phyloP scores from a whole-genome alignment of 2,329 filamentous ascomycete species.

The Alternaria triticina region DNA sequence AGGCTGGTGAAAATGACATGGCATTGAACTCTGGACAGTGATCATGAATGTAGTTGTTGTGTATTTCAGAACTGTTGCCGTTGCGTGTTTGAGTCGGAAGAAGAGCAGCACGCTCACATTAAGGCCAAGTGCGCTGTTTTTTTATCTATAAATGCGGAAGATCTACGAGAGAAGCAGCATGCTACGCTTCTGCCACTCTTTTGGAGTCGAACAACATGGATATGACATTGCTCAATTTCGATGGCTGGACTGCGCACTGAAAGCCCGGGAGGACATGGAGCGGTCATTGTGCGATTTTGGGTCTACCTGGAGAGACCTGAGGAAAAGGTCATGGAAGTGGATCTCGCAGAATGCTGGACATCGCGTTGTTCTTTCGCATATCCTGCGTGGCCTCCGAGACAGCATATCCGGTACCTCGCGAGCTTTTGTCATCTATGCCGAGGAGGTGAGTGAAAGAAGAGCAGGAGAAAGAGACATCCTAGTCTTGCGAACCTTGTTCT shows the following conservation, averaged over 20 bases:
- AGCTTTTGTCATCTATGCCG: background rate
- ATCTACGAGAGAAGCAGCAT: too few relatives aligned
- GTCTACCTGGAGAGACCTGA: background rate
- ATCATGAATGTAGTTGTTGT: background rate
- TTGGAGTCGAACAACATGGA: background rate
- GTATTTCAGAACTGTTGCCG: too few relatives aligned
- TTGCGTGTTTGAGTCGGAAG: background rate
- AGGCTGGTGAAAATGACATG: background rate
- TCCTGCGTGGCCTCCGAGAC: background rate
- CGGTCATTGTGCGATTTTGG: background rate
- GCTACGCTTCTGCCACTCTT: too few relatives aligned
- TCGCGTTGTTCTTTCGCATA: too few relatives aligned
- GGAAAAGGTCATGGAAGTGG: too few relatives aligned
- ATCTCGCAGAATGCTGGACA: background rate
- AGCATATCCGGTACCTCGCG: background rate
- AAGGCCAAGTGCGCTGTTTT: too few relatives aligned
- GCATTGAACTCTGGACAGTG: background rate
- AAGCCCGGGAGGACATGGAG: background rate
- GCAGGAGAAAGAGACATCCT: background rate
- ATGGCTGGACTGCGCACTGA: fast-evolving
- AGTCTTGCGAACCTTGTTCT: too few relatives aligned
- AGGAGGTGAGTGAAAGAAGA: background rate
- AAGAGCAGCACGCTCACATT: background rate
- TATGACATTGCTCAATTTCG: background rate
- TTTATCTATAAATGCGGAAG: too few relatives aligned